Evolutionary conservation across 2,329 filamentous ascomycete species (phyloP).

Genomic region (Biscogniauxia mediterranea): DNA sequence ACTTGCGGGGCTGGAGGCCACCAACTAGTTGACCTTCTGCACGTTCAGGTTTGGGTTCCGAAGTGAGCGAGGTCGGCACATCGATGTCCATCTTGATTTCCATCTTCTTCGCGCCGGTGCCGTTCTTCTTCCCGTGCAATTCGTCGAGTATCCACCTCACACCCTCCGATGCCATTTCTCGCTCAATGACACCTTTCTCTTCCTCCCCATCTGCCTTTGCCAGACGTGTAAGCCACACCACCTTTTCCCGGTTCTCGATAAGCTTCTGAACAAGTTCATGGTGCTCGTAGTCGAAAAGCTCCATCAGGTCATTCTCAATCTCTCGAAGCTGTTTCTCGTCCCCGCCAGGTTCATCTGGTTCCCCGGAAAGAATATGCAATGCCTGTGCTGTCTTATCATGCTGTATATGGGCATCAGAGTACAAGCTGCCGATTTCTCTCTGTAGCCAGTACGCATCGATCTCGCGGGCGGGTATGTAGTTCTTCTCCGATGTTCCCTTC

Average conservation of each 20-base stretch:
- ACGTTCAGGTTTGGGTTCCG: conserved; percentile 51
- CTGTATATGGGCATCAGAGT: conserved; percentile 87
- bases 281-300: conserved; percentile 95
- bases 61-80: conserved; percentile 59
- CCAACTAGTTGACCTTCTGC: conserved; percentile 70
- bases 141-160: conserved; percentile 86
- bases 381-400: conserved; percentile 89
- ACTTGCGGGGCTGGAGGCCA: conserved; percentile 79
- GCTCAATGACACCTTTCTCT: conserved; percentile 74
- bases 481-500: conserved; percentile 51
- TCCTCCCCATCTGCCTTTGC: conserved; percentile 78
- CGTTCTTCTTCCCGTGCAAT: conserved; percentile 69
- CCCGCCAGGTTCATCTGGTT: conserved; percentile 66
- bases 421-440: conserved; percentile 82
- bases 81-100: conserved; percentile 97
- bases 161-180: conserved; percentile 88
- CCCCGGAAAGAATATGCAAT: conserved; percentile 76
- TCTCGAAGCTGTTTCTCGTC: conserved; percentile 85
- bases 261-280: conserved; percentile 89
- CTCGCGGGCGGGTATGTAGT: conserved; percentile 75
- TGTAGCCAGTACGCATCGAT: conserved; percentile 98
- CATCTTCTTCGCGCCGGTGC: conserved; percentile 64
- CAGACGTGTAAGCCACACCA: conserved; percentile 92
- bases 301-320: conserved; percentile 97
- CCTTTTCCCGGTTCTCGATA: conserved; percentile 87